A percentile compares a stretch with the other conserved stretches of the same genome.
phyloP scores from a whole-genome alignment of 2,329 filamentous ascomycete species.

The Botrytis squamosa region DNA sequence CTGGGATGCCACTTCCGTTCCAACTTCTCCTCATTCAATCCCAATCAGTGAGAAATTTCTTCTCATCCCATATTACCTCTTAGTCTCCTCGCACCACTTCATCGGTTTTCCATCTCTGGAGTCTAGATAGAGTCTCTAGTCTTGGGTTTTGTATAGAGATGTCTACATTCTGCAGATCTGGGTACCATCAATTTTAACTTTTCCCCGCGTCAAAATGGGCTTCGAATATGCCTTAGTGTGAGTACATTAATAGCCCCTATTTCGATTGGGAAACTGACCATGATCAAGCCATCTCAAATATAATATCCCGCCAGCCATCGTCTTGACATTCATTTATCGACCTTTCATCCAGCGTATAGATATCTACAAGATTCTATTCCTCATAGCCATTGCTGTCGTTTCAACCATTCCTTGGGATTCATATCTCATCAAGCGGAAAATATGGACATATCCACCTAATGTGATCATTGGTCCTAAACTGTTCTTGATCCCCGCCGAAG shows the following conservation, averaged over 20 bases:
- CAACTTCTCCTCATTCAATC: background rate
- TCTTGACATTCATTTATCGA: slow-evolving; percentile 57
- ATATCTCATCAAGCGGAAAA: slow-evolving; percentile 63
- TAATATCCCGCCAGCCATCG: slow-evolving; percentile 61
- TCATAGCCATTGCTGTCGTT: slow-evolving; percentile 62
- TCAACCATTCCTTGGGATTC: slow-evolving; percentile 76
- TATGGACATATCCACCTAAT: slow-evolving; percentile 70
- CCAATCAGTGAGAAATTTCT: background rate
- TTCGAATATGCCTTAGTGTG: slow-evolving; percentile 63
- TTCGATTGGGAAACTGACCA: slow-evolving; percentile 15
- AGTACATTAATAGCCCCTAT: slow-evolving; percentile 35
- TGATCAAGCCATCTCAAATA: slow-evolving; percentile 56
- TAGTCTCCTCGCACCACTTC: background rate
- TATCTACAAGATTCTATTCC: slow-evolving; percentile 58
- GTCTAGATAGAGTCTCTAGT: background rate
- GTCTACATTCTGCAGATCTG: background rate
- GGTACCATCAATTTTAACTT: slow-evolving; percentile 11
- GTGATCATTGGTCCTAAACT: slow-evolving; percentile 63
- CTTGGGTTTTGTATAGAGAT: slow-evolving; percentile 20
- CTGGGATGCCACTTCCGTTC: background rate
- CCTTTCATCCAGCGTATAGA: slow-evolving; percentile 63
- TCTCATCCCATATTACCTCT: background rate
- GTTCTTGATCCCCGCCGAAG: slow-evolving; percentile 66
- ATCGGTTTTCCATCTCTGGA: background rate
- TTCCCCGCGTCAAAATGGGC: slow-evolving; percentile 46